These are phyloP conservation scores for Lactarius indigo DNA, from an alignment of 768 basidiomycete genomes.

Conservation along the genomic window DNA sequence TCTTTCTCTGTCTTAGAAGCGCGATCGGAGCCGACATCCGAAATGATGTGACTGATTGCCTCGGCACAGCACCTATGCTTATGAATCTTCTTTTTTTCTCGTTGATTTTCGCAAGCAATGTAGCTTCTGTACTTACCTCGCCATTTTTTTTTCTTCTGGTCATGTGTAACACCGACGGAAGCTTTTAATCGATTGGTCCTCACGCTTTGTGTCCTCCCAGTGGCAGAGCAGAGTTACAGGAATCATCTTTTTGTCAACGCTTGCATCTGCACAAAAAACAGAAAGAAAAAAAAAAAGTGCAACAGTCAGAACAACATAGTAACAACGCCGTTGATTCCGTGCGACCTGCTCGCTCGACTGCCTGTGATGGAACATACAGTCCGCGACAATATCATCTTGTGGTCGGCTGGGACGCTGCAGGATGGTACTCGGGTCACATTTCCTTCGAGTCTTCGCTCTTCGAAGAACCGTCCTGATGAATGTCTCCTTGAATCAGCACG, in stretches of 20 bases:
- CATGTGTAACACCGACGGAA: neutral
- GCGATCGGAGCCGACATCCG: neutral
- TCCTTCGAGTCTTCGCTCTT: no score
- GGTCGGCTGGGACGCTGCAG: no score
- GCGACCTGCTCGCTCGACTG: no score
- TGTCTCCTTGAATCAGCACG: no score
- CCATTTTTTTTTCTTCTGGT: neutral
- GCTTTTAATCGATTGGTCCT: neutral
- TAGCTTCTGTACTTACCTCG: neutral
- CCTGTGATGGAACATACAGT: no score
- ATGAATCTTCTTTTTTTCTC: neutral
- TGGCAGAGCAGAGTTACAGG: no score
- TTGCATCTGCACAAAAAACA: neutral
- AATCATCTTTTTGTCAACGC: neutral
- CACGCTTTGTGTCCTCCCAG: neutral
- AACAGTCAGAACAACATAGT: no score
- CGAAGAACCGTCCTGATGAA: no score
- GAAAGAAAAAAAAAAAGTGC: no score
- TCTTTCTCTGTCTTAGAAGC: slow-evolving; percentile 2
- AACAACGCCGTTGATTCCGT: no score
- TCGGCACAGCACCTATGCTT: neutral
- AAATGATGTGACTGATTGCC: neutral
- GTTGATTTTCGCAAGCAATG: neutral
- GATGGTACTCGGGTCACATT: no score
- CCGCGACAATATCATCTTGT: no score